Conservation (phyloP, 2,329 filamentous ascomycete species). For the Fusarium chuoi region DNA sequence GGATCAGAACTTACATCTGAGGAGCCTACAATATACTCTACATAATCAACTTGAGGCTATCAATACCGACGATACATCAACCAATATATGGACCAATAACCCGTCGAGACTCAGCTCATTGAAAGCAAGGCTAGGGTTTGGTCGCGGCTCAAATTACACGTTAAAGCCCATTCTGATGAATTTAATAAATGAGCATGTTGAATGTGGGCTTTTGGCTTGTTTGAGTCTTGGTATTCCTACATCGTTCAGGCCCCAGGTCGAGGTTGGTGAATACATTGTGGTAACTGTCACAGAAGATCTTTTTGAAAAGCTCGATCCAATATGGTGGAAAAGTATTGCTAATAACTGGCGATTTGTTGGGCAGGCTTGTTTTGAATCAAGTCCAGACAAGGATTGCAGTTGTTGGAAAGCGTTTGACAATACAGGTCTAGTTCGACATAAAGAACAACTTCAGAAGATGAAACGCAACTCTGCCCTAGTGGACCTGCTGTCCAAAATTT, state of each 20-base stretch:
- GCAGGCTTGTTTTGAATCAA: background rate
- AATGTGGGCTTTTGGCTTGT: background rate
- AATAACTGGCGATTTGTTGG: background rate
- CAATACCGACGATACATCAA: background rate
- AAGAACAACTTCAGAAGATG: no score
- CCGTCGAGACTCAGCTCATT: background rate
- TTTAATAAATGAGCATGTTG: background rate
- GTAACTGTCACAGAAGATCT: background rate
- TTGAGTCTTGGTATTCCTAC: background rate
- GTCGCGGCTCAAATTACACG: background rate
- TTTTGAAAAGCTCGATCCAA: rapidly evolving
- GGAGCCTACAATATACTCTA: background rate
- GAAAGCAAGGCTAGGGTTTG: background rate
- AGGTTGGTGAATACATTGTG: background rate
- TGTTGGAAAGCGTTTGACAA: background rate
- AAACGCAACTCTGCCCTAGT: no score
- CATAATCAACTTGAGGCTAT: background rate
- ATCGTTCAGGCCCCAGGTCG: background rate
- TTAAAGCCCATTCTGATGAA: background rate
- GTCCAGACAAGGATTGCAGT: background rate
- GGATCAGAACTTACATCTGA: background rate
- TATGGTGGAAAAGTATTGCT: rapidly evolving
- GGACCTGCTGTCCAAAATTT: background rate
- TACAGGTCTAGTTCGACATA: no score
- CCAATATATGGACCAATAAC: rapidly evolving